These are phyloP conservation scores for Kluyveromyces sp. DNA, from an alignment of 1,139 yeast species.

Conservation along the genomic window DNA sequence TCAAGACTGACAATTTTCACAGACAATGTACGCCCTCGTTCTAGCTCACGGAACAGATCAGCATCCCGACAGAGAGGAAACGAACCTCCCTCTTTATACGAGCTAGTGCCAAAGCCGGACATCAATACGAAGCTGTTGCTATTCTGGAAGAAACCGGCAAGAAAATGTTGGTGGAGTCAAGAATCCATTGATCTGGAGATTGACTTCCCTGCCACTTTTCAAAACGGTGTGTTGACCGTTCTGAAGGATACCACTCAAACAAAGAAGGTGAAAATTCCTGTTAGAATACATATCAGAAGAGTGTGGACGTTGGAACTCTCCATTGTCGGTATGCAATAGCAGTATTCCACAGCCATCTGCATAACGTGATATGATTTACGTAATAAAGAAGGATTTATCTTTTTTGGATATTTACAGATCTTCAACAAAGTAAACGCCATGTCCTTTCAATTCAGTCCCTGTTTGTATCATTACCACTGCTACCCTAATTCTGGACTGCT, in stretches of 20 bases:
- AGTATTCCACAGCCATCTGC: too few species aligned
- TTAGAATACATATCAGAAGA: constrained; percentile 36
- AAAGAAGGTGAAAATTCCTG: constrained; percentile 19
- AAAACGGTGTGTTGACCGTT: not conserved
- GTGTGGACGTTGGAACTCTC: constrained; percentile 40
- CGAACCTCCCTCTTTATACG: constrained; percentile 28
- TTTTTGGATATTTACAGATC: not conserved
- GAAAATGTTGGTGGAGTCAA: constrained; percentile 99
- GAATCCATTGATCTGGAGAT: constrained; percentile 45
- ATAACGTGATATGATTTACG: not conserved
- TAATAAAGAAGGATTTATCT: not conserved
- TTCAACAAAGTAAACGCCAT: not conserved
- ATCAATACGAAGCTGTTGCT: constrained; percentile 60
- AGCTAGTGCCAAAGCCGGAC: constrained; percentile 31
- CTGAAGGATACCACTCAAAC: not conserved
- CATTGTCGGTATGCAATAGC: constrained; percentile 36
- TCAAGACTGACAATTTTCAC: constrained; percentile 45
- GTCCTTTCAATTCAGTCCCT: not conserved
- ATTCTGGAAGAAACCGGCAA: constrained; percentile 97
- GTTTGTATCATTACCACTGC: not conserved
- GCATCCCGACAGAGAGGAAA: constrained; percentile 37
- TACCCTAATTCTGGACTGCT: not conserved
- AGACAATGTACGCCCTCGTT: constrained; percentile 38
- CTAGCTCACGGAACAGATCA: constrained; percentile 42
- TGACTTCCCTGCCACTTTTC: constrained; percentile 1